Evolutionary conservation across 192 early-diverging fungal genomes (phyloP), one percentile per base, ranked within the genome.

Genomic region (Spizellomyces punctatus): DNA sequence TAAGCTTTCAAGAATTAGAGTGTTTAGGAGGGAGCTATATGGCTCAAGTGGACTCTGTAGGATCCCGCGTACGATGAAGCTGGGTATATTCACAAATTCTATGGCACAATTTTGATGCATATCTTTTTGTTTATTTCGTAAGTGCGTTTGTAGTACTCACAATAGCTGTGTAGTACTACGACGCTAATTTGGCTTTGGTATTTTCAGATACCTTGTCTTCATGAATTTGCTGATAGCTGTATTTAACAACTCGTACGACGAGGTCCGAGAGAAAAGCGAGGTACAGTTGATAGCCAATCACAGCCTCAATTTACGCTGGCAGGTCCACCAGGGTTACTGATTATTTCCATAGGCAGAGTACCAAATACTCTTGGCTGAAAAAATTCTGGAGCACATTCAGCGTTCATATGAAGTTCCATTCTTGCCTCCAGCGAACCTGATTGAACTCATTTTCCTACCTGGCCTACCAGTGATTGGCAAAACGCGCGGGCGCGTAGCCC

Each of bases 181-280:
- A 36, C 21, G 22, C 65, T 54, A 10, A 66, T 22, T 43, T 54
- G 27, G 27, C 27, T 36, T 36, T 36, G 27, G 3, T 36, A 19
- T 19, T 19, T 36, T 66, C 27, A 58, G 54, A 16, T 70, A 54
- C 44, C 36, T 64, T 10, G 43, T 73, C n/a, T 73, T 73, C 56
- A 54, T 73, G 62, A 73, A 73, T 36, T 58, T 73, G 21, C 54
- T 73, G 4, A 73, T 73, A 10, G 71, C 71, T 2, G 71, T 66
- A 56, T 73, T 73, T 47, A 66, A 66, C 52, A 63, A 66, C 50
- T 73, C 71, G 9, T 73, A 66, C 49, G 63, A 73, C 4, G 46
- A 66, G 58, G 71, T 73, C 2, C 27, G 44, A 6, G 8, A 46
- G 2, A 17, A 46, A 7, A 73, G 63, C 47, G 71, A 73, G 60